Conservation (phyloP, 202 grass and related monocot species). For the Schoenoplectus tabernaemontani region DNA sequence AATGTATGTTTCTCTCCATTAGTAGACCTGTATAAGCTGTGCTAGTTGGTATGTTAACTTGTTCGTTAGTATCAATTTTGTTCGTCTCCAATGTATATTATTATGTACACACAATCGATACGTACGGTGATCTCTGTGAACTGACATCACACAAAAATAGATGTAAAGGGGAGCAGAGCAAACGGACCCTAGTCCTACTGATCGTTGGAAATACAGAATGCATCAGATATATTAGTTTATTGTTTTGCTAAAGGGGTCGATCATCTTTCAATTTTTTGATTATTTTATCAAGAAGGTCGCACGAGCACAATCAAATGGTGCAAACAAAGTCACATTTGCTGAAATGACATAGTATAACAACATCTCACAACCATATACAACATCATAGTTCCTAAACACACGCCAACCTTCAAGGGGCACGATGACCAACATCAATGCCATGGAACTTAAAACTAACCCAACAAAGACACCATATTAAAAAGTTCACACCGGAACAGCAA, state of each 20-base stretch:
- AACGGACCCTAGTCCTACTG: too few species aligned
- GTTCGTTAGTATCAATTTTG: not conserved
- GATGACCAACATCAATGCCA: slow-evolving; percentile 20
- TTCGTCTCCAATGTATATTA: not conserved
- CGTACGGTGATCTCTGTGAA: too few species aligned
- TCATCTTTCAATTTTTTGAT: not conserved
- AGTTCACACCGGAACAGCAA: slow-evolving; percentile 53
- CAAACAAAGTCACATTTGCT: not conserved
- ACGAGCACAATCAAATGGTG: not conserved
- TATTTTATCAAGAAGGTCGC: too few species aligned
- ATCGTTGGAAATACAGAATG: too few species aligned
- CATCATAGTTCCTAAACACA: not conserved
- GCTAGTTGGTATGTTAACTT: not conserved
- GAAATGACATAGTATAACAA: not conserved
- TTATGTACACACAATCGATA: not conserved
- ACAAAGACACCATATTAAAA: not conserved
- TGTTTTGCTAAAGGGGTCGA: not conserved
- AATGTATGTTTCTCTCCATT: not conserved
- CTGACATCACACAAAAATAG: not conserved
- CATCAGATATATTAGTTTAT: not conserved
- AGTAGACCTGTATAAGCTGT: not conserved
- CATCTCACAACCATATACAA: not conserved
- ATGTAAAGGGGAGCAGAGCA: too few species aligned
- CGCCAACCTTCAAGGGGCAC: not conserved
- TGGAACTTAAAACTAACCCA: slow-evolving; percentile 6